Evolutionary conservation across 192 early-diverging fungal genomes (phyloP).

Genomic region (Polychytrium aggregatum): DNA sequence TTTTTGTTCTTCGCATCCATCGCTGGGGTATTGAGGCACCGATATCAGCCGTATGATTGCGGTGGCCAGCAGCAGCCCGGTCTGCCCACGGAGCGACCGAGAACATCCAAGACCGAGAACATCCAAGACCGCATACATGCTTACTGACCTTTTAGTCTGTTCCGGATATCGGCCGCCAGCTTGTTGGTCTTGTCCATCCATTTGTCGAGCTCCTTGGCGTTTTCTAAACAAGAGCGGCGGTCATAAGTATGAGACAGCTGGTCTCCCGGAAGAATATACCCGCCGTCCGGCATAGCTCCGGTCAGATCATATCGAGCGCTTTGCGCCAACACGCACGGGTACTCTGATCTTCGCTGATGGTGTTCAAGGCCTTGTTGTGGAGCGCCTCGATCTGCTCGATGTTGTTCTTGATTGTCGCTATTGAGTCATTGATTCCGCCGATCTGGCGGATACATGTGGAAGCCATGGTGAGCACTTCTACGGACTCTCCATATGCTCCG

Average conservation of each 20-base stretch:
- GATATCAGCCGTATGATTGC: neutral
- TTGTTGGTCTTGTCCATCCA: conserved; percentile 39
- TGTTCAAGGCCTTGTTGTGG: conserved; percentile 38
- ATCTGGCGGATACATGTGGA: too few species aligned
- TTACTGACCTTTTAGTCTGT: conserved; percentile 27
- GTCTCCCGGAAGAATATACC: neutral
- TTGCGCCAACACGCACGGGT: conserved; percentile 9
- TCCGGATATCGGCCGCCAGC: conserved; percentile 21
- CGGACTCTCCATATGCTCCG: too few species aligned
- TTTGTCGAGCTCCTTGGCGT: conserved; percentile 34
- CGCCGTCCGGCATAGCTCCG: neutral
- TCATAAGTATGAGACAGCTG: conserved; percentile 1
- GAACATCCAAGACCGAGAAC: neutral
- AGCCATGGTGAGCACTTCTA: too few species aligned
- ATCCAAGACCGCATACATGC: neutral
- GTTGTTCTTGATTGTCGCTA: conserved; percentile 21
- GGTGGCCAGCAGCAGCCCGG: neutral
- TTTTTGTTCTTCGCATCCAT: conserved; percentile 40
- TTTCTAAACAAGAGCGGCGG: too few species aligned
- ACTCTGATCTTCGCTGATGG: conserved; percentile 33
- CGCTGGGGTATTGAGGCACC: conserved; percentile 4
- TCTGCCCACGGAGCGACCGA: neutral
- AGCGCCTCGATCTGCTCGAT: conserved; percentile 30
- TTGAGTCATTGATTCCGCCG: conserved; percentile 31
- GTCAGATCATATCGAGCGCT: neutral